phyloP scores from a whole-genome alignment of 768 basidiomycete genomes.

The Boletales sp. region DNA sequence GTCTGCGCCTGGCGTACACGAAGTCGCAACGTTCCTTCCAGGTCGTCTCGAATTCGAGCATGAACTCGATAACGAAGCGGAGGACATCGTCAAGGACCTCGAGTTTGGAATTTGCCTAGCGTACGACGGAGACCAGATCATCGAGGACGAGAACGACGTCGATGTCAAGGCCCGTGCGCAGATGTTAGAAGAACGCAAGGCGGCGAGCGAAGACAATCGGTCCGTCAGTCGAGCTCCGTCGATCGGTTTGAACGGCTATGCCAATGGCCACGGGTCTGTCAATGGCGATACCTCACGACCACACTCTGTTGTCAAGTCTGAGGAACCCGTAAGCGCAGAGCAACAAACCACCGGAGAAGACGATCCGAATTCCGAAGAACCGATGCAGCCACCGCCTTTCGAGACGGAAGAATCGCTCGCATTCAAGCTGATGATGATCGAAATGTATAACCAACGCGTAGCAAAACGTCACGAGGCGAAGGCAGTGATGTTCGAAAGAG shows the following conservation, averaged over 20 bases:
- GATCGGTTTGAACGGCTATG: conserved; percentile 24
- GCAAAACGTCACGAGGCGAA: conserved; percentile 84
- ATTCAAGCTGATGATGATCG: conserved; percentile 85
- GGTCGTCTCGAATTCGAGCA: conserved; percentile 99
- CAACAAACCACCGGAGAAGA: conserved; percentile 46
- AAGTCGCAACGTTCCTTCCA: conserved; percentile 89
- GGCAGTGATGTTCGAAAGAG: conserved; percentile 86
- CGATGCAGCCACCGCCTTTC: conserved; percentile 67
- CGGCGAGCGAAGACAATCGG: conserved; percentile 13
- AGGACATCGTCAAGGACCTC: conserved; percentile 91
- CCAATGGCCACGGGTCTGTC: conserved; percentile 34
- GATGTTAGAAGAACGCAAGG: conserved; percentile 39
- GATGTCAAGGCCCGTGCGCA: conserved; percentile 57
- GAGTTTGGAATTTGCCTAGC: conserved; percentile 89
- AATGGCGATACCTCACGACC: conserved; percentile 35
- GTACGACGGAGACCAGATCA: conserved; percentile 80
- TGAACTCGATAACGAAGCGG: conserved; percentile 95
- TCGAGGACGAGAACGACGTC: conserved; percentile 73
- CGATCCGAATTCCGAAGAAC: conserved; percentile 59
- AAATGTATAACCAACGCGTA: conserved; percentile 88
- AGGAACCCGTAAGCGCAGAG: conserved; percentile 40
- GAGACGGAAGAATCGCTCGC: conserved; percentile 81
- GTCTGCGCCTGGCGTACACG: conserved; percentile 89
- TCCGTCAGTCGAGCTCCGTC: conserved; percentile 21
- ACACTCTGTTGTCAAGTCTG: conserved; percentile 34